Evolutionary conservation across 2,329 filamentous ascomycete species (phyloP).

Genomic region (Arthrobotrys sinensis): DNA sequence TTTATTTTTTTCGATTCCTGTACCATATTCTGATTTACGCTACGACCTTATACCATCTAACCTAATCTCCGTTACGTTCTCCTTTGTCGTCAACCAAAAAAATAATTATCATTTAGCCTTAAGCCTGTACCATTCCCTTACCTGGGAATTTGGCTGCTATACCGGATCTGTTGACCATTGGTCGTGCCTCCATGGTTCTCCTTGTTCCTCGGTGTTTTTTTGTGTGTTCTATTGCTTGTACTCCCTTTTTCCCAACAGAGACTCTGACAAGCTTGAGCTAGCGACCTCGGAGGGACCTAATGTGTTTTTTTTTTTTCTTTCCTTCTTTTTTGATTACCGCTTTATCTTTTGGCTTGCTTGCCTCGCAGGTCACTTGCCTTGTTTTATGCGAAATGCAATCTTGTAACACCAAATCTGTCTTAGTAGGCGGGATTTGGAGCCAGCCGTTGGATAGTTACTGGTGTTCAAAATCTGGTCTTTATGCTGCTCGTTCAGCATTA

Average conservation of each 20-base stretch:
- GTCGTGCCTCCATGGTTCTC: slow-evolving; percentile 35
- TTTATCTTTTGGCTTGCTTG: slow-evolving; percentile 14
- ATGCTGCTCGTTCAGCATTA: slow-evolving; percentile 30
- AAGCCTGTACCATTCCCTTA: slow-evolving; percentile 21
- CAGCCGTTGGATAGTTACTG: slow-evolving; percentile 2
- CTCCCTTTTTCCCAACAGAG: slow-evolving; percentile 14
- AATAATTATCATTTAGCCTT: slow-evolving; percentile 1
- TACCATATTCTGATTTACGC: slow-evolving; percentile 50
- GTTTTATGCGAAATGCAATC: slow-evolving; percentile 54
- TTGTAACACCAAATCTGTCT: slow-evolving; percentile 44
- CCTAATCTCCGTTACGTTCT: slow-evolving; percentile 43
- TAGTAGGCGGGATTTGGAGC: slow-evolving; percentile 12
- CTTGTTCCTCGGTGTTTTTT: slow-evolving; percentile 41
- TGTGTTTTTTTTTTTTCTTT: slow-evolving; percentile 11
- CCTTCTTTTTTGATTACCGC: slow-evolving; percentile 5
- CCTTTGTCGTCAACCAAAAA: slow-evolving; percentile 11
- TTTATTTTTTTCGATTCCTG: slow-evolving; percentile 42
- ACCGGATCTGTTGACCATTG: slow-evolving; percentile 30
- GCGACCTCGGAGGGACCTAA: not conserved
- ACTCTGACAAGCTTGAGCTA: slow-evolving; percentile 20
- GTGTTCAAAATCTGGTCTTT: slow-evolving; percentile 21
- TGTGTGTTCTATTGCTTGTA: slow-evolving; percentile 29
- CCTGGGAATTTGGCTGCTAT: slow-evolving; percentile 26
- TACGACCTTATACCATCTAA: slow-evolving; percentile 15
- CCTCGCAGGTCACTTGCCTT: slow-evolving; percentile 21